A percentile compares a stretch with the other conserved stretches of the same genome.
Conservation (phyloP, 768 basidiomycete species). For the Pleurotus cornucopiae region DNA sequence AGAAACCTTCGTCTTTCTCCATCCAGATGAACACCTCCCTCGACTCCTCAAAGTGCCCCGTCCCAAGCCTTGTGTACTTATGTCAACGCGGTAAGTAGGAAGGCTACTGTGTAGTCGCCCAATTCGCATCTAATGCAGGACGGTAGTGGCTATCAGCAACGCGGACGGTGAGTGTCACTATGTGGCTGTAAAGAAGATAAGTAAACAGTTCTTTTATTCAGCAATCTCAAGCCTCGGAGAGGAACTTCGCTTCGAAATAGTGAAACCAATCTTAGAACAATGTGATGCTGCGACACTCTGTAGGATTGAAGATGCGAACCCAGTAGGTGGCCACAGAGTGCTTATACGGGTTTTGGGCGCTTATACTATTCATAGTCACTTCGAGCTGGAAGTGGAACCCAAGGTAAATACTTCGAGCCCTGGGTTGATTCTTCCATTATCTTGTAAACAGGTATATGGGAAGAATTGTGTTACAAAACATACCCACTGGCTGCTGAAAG, state of each 20-base stretch:
- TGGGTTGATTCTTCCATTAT: slow-evolving; percentile 34
- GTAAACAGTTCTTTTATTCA: slow-evolving; percentile 20
- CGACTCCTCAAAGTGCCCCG: slow-evolving; percentile 31
- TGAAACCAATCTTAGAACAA: slow-evolving; percentile 70
- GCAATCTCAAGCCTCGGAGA: slow-evolving; percentile 65
- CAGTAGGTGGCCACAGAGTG: slow-evolving; percentile 40
- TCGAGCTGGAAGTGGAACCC: slow-evolving; percentile 49
- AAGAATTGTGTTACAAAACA: slow-evolving; percentile 54
- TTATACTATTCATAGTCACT: slow-evolving; percentile 37
- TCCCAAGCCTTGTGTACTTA: slow-evolving; percentile 62
- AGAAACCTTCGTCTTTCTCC: background rate
- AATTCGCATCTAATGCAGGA: background rate
- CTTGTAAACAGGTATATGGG: slow-evolving; percentile 55
- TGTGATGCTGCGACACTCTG: slow-evolving; percentile 69
- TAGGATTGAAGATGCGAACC: slow-evolving; percentile 64
- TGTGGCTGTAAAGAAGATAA: slow-evolving; percentile 2
- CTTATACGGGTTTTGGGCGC: background rate
- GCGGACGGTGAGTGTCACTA: slow-evolving; percentile 2
- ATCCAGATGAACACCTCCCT: slow-evolving; percentile 28
- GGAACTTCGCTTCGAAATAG: slow-evolving; percentile 56
- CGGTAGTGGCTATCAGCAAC: slow-evolving; percentile 1
- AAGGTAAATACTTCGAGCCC: slow-evolving; percentile 43
- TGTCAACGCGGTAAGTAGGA: slow-evolving; percentile 66
- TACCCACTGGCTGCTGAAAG: slow-evolving; percentile 52
- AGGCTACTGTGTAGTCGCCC: background rate